Base-by-base conservation (phyloP, 768 basidiomycete genomes). In the Russula brevipes region DNA sequence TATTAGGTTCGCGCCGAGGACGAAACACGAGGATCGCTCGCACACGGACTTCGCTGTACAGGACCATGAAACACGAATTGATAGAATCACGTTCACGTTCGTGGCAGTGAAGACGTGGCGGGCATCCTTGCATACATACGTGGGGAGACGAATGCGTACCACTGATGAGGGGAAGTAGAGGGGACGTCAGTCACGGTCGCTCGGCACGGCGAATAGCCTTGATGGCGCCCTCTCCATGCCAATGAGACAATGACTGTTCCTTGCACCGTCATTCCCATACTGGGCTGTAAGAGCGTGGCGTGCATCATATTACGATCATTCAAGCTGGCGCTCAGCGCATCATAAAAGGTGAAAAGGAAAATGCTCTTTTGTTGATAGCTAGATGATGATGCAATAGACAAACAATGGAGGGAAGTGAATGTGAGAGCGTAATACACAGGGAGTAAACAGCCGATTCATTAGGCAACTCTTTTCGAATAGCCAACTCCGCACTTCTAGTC, bases 401-500 rank as follows among this genome's bases (percentile, higher is more conserved):
- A 51, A 59, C 44, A 35, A 56, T 54, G 54, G 33, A 50, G 17
- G 44, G 17, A 50, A 54, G 53, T 55, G 54, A 35, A 59, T 44
- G 58, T 55, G 58, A 55, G 58, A 54, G 53, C 47, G 42, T 55
- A 64, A 56, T 64, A 64, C 63, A 64, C 46, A 59, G 45, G n/a
- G 16, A 33, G 36, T 6, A 54, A 50, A 55, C 63, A 19, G 49
- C 54, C 16, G 45, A 10, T 64, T 64, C 59, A 42, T 24, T 56
- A 55, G 51, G 47, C 10, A 55, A 36, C 54, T 60, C 54, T n/a
- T 62, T 55, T 30, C 19, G 10, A 42, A 33, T 17, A 19, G 51
- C 10, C 19, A 49, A 65, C 57, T 57, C 53, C 57, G 53, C 51
- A 36, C 47, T 16, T 77, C 73, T 86, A 92, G 72, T 92, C 90